A percentile compares a stretch with the other conserved stretches of the same genome.
Conservation (phyloP, 225 moss, liverwort and hornwort genomes). For the Pseudisothecium myosuroides region DNA sequence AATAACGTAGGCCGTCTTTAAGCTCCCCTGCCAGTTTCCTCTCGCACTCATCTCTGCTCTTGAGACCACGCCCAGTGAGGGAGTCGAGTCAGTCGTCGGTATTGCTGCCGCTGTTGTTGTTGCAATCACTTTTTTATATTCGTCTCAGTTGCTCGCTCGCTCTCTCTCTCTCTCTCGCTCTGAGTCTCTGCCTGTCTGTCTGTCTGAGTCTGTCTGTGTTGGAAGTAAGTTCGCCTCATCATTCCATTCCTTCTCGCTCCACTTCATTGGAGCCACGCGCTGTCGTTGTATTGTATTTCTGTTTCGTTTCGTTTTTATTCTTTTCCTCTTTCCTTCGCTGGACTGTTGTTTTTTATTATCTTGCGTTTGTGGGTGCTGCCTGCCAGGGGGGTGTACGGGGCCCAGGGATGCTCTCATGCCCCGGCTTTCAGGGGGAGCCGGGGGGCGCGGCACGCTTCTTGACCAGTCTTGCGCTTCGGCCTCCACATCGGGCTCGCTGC, state of each 20-base stretch:
- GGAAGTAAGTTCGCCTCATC: background rate
- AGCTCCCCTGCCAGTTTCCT: background rate
- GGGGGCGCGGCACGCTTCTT: conserved; percentile 12
- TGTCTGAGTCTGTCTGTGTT: background rate
- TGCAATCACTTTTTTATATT: background rate
- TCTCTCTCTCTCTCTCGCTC: background rate
- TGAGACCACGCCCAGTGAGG: background rate
- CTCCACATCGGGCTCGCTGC: background rate
- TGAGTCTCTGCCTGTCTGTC: too few species aligned
- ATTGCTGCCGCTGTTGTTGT: background rate
- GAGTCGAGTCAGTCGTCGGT: background rate
- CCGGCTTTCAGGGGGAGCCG: conserved; percentile 10
- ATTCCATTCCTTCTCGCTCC: background rate
- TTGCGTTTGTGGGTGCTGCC: background rate
- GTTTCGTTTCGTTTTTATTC: background rate
- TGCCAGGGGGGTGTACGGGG: background rate
- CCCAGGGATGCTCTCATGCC: conserved; percentile 7
- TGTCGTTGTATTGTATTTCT: background rate
- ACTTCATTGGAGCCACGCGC: background rate
- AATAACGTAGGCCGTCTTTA: background rate
- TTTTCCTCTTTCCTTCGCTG: background rate
- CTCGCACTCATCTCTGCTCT: background rate
- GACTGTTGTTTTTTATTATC: background rate
- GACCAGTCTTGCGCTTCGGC: background rate
- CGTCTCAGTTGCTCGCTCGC: background rate